Conservation (phyloP, 805 yeast species). For the Starmerella floricola region DNA sequence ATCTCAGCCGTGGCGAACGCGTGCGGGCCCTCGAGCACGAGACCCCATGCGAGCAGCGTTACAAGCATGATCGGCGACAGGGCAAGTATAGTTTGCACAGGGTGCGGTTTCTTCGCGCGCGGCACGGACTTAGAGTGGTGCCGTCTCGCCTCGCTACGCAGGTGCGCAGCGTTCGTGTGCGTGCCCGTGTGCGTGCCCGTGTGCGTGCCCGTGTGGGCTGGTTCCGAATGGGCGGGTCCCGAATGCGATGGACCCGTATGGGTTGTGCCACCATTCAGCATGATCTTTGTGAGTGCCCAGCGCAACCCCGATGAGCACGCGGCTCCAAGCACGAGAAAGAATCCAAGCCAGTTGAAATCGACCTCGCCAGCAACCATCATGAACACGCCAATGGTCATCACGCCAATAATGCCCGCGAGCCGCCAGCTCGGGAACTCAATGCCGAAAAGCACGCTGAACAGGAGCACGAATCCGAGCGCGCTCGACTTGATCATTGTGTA, state of each 20-base stretch:
- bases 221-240: not conserved
- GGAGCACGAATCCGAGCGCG: conserved; percentile 71
- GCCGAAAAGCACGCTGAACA: conserved; percentile 74
- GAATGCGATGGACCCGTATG: not conserved
- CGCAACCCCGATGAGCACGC: conserved; percentile 78
- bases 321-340: conserved; percentile 60
- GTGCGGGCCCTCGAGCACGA: conserved; percentile 54
- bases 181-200: not conserved
- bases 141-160: too few species aligned
- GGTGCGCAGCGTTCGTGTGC: too few species aligned
- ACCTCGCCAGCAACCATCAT: conserved; percentile 59
- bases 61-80: conserved; percentile 75
- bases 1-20: conserved; percentile 42
- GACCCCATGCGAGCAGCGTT: conserved; percentile 49
- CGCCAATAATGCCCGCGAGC: conserved; percentile 51
- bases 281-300: conserved; percentile 88
- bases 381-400: conserved; percentile 75
- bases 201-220: not conserved
- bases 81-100: conserved; percentile 72
- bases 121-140: too few species aligned
- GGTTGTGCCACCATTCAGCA: conserved; percentile 39
- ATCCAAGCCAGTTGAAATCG: conserved; percentile 41
- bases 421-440: conserved; percentile 64
- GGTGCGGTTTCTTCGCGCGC: conserved; percentile 33
- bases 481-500: conserved; percentile 92